Conservation (phyloP, 768 basidiomycete genomes). For the Termitomyces sp. region DNA sequence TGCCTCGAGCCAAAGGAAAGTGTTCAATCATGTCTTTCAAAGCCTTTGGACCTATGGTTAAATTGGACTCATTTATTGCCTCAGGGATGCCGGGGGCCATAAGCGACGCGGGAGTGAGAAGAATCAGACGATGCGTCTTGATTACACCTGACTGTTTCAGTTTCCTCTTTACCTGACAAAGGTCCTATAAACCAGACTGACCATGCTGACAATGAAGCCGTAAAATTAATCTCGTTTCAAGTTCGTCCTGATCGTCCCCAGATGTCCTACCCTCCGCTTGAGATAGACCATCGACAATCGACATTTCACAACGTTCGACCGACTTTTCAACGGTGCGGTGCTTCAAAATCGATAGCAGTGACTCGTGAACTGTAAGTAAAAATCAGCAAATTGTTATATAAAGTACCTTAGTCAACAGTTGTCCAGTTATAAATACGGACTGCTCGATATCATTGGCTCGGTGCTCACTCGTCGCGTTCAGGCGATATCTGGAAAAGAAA, state of each 20-base stretch:
- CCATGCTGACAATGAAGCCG: conserved; percentile 83
- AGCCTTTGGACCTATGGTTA: conserved; percentile 68
- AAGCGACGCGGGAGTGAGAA: conserved; percentile 52
- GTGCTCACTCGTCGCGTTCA: conserved; percentile 22
- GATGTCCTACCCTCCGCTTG: conserved; percentile 26
- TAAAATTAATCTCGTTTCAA: conserved; percentile 69
- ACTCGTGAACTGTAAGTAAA: conserved; percentile 27
- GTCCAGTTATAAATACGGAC: conserved; percentile 45
- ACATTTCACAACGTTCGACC: conserved; percentile 71
- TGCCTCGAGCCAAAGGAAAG: conserved; percentile 59
- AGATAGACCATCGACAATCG: conserved; percentile 48
- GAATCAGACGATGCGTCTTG: conserved; percentile 72
- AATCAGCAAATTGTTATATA: neutral
- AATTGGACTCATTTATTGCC: conserved; percentile 48
- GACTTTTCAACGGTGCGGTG: conserved; percentile 72
- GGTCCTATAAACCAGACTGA: conserved; percentile 16
- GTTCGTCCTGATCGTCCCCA: conserved; percentile 46
- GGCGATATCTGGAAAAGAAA: conserved; percentile 67
- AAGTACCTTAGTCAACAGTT: conserved; percentile 61
- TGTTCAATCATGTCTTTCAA: conserved; percentile 79
- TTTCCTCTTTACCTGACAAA: neutral
- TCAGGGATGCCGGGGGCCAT: conserved; percentile 66
- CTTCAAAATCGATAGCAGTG: conserved; percentile 67
- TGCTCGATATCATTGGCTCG: conserved; percentile 30
- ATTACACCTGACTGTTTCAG: conserved; percentile 50